Percentiles rank a stretch among this genome's conserved stretches.
Conservation (phyloP, 2,329 filamentous ascomycete genomes). For the Alternaria dauci region DNA sequence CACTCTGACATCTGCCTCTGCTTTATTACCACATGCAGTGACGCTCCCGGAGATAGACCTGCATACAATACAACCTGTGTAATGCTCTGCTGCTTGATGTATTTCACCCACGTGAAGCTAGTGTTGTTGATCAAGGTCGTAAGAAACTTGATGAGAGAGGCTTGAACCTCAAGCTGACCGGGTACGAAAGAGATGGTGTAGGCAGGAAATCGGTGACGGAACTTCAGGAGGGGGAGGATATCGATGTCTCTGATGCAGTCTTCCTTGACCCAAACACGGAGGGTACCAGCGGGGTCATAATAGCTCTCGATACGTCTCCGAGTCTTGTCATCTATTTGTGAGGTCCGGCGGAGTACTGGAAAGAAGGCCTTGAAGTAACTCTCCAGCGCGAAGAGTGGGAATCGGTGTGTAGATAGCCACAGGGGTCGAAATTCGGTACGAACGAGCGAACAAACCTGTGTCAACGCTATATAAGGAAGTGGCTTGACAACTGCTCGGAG, state of each 20-base stretch:
- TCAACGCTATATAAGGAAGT: slow-evolving; percentile 32
- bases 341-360: slow-evolving; percentile 5
- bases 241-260: slow-evolving; percentile 16
- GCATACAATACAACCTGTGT: slow-evolving; percentile 4
- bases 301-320: slow-evolving; percentile 12
- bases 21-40: not conserved
- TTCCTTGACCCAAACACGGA: slow-evolving; percentile 25
- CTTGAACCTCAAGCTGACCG: too few species aligned
- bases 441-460: slow-evolving; percentile 31
- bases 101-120: not conserved
- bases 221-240: slow-evolving; percentile 27
- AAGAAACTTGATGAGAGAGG: not conserved
- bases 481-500: not conserved
- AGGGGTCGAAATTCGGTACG: slow-evolving; percentile 38
- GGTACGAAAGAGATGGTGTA: slow-evolving; percentile 14
- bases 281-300: slow-evolving; percentile 10
- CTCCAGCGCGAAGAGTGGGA: slow-evolving; percentile 26
- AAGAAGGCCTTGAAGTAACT: slow-evolving; percentile 36
- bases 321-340: not conserved
- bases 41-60: not conserved
- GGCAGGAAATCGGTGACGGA: slow-evolving; percentile 26
- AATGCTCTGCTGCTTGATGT: slow-evolving; percentile 4
- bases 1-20: not conserved
- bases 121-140: not conserved
- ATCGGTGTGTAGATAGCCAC: slow-evolving; percentile 33